Percentiles rank a stretch among this genome's conserved stretches.
Conservation (phyloP, 495 filamentous ascomycete species). For the Mytilinidion resinicola region DNA sequence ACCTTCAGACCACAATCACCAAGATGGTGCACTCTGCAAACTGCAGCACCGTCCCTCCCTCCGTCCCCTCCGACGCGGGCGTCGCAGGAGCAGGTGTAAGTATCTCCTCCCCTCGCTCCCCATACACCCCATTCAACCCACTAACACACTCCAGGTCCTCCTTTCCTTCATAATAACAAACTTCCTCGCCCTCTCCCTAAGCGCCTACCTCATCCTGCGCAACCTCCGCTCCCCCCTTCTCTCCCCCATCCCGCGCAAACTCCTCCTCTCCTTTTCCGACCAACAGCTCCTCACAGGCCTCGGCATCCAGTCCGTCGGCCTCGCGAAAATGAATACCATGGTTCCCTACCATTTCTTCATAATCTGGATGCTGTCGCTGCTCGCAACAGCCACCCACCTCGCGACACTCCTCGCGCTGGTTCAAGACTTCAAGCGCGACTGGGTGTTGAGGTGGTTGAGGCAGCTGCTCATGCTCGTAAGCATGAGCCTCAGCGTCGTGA, state of each 20-base stretch:
- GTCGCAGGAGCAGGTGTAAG: constrained; percentile 54
- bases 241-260: constrained; percentile 47
- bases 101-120: constrained; percentile 8
- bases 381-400: constrained; percentile 54
- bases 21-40: constrained; percentile 33
- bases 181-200: constrained; percentile 43
- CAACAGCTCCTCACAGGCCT: constrained; percentile 58
- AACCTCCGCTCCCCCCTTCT: constrained; percentile 33
- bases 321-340: constrained; percentile 45
- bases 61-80: constrained; percentile 47
- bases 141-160: constrained; percentile 41
- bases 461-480: constrained; percentile 55
- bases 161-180: constrained; percentile 57
- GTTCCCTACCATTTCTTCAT: constrained; percentile 58
- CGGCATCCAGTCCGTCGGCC: constrained; percentile 50
- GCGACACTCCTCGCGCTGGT: constrained; percentile 51
- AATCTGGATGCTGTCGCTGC: constrained; percentile 53
- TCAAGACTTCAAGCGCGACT: constrained; percentile 54
- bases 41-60: constrained; percentile 43
- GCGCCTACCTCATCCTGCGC: constrained; percentile 44
- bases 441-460: constrained; percentile 55
- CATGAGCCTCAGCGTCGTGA: constrained; percentile 44
- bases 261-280: constrained; percentile 52
- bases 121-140: not conserved
- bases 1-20: not conserved